Conservation (phyloP, 2,329 filamentous ascomycete genomes). For the Colletotrichum sp. region DNA sequence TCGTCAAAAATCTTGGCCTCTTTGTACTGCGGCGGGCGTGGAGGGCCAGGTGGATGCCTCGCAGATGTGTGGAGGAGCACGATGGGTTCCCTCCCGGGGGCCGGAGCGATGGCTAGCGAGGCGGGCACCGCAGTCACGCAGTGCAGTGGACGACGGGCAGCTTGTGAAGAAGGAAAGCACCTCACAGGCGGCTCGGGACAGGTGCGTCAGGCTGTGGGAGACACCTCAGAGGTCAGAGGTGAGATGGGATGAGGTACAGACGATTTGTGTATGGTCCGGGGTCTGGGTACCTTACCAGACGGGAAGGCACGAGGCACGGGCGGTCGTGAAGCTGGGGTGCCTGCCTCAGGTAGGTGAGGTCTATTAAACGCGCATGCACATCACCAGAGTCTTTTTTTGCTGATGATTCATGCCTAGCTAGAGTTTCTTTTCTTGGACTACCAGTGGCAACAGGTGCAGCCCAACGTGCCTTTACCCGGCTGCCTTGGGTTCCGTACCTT, state of each 20-base stretch:
- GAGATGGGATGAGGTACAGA: background rate
- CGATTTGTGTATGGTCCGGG: background rate
- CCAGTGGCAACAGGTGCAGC: background rate
- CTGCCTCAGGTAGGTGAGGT: background rate
- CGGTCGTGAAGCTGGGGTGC: background rate
- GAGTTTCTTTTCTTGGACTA: background rate
- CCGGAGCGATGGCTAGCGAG: background rate
- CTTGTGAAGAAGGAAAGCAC: background rate
- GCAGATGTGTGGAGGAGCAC: background rate
- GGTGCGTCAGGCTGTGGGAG: background rate
- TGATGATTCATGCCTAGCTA: background rate
- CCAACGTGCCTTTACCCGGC: background rate
- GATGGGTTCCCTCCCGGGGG: constrained; percentile 17
- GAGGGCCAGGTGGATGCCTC: background rate
- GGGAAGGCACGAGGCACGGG: background rate
- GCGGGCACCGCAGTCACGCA: background rate
- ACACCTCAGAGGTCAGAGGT: background rate
- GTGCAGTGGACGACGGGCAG: background rate
- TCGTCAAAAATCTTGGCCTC: constrained; percentile 8
- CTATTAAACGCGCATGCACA: background rate
- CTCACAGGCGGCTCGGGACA: background rate
- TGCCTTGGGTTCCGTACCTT: background rate
- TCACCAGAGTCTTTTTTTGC: background rate
- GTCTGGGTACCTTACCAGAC: background rate
- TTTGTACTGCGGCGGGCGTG: background rate